Percentiles rank a stretch among this genome's conserved stretches.
Conservation (phyloP, 345 rosid species). For the Stellera chamaejasme region DNA sequence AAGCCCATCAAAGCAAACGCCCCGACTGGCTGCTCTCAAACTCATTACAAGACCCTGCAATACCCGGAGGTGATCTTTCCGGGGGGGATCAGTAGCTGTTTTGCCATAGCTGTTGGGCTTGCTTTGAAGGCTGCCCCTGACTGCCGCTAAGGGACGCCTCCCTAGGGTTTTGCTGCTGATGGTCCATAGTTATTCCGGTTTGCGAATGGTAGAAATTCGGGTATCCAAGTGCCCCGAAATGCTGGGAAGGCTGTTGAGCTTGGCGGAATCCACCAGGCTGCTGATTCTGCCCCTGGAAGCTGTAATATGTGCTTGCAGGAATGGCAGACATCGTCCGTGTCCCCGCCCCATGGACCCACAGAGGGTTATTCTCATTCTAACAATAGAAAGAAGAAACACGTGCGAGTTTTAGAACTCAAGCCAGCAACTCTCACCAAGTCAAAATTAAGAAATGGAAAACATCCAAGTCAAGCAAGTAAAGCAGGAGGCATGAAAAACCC, state of each 20-base stretch:
- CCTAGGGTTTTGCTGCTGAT: slow-evolving; percentile 87
- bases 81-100: slow-evolving; percentile 57
- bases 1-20: slow-evolving; percentile 11
- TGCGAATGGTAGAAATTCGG: slow-evolving; percentile 83
- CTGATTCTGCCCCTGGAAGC: slow-evolving; percentile 88
- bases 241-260: slow-evolving; percentile 89
- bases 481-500: background rate
- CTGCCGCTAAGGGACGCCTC: slow-evolving; percentile 51
- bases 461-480: background rate
- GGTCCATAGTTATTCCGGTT: slow-evolving; percentile 69
- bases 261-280: slow-evolving; percentile 71
- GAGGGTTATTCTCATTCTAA: slow-evolving; percentile 76
- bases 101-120: slow-evolving; percentile 89
- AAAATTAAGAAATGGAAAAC: background rate
- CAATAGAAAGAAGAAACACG: slow-evolving; percentile 8
- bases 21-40: slow-evolving; percentile 30
- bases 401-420: background rate
- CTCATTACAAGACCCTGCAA: slow-evolving; percentile 47
- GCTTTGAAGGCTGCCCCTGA: slow-evolving; percentile 82
- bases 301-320: slow-evolving; percentile 71
- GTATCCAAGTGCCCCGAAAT: slow-evolving; percentile 68
- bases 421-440: background rate
- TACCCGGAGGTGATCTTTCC: slow-evolving; percentile 26
- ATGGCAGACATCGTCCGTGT: slow-evolving; percentile 68
- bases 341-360: slow-evolving; percentile 87